Base-by-base conservation (phyloP, 768 basidiomycete species). In the Lactarius quietus region DNA sequence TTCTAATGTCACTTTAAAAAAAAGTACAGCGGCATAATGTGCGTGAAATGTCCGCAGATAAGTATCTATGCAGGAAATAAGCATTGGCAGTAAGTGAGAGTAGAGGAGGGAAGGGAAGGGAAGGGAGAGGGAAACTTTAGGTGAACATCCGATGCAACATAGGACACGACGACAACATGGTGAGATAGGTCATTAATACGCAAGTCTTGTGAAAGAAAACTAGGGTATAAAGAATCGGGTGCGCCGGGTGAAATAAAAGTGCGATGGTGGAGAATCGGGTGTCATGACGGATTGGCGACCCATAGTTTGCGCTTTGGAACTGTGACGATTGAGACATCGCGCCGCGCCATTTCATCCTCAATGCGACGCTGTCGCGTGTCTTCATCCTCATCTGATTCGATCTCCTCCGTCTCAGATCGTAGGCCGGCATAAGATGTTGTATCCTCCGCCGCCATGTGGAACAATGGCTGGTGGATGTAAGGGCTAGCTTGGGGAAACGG, bases 261-360 rank as follows among this genome's bases (percentile, higher is more conserved):
- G 56, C 55, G 23, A n/a, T n/a, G 33, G 17, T 20, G 28, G 23
- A 53, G 45, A 20, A 53, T 14, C 35, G n/a, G 52, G 18, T 64
- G 57, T 68, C 61, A 79, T 72, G 79, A 77, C 17, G 88, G 89
- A 74, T 93, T 93, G 59, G 84, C 82, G 56, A 93, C 82, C 81
- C 85, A 86, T 62, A 93, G 76, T 71, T 83, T 86, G 69, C 90
- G 88, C 73, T 84, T 87, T 23, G 92, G 92, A 15, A 86, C 83
- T 23, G 79, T 80, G 66, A 93, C 84, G 71, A 93, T 90, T n/a
- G 88, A 89, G 35, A 93, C 90, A 68, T 93, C 90, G 57, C 92
- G 83, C 69, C 90, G 80, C 43, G 81, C 85, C 83, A 93, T 90
- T 75, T 93, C 91, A 63, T 88, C 86, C 73, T 93, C 92, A 38